Evolutionary conservation across 768 basidiomycete species (phyloP), one percentile per base, ranked within the genome.

Genomic region (Cubamyces lactineus): DNA sequence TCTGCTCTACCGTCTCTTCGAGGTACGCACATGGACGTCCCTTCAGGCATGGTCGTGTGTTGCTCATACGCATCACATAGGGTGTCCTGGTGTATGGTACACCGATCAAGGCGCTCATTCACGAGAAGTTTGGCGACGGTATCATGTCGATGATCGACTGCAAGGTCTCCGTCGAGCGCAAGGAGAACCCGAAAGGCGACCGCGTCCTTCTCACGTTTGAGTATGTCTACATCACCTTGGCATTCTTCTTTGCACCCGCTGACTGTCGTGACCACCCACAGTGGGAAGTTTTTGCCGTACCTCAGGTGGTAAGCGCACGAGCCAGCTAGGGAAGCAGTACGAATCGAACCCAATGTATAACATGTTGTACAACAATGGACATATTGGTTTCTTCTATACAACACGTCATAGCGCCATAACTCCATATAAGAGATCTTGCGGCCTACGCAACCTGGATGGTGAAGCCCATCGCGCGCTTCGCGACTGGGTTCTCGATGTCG

Each of bases 91-190:
- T 93, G 0, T 93, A 93, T 62, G 91, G 91, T 0, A 83, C 88
- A 68, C 82, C 90, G 3, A 88, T 93, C 75, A 92, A 92, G 82
- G 86, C 90, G 43, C 71, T 92, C 69, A 86, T 92, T 48, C 88
- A 92, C 67, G 91, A 92, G 75, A 89, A 89, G 88, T 92, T 92
- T 64, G 91, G 91, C 5, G 91, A 93, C 68, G 91, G 91, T 5
- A 92, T 93, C 62, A 92, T 92, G 89, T 89, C 88, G 19, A 90
- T 92, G 88, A 91, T 92, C 59, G 91, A 93, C 72, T 92, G 91
- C 74, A 86, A 83, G 66, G 80, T 92, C 62, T 79, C 78, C 49
- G 78, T 92, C 47, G 78, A 84, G 63, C 84, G 79, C 76, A 92
- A 92, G 72, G 79, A 81, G 16, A 84, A 92, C 67, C 89, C 89